Conservation (phyloP, 495 filamentous ascomycete genomes). For the Penicillium canescens region DNA sequence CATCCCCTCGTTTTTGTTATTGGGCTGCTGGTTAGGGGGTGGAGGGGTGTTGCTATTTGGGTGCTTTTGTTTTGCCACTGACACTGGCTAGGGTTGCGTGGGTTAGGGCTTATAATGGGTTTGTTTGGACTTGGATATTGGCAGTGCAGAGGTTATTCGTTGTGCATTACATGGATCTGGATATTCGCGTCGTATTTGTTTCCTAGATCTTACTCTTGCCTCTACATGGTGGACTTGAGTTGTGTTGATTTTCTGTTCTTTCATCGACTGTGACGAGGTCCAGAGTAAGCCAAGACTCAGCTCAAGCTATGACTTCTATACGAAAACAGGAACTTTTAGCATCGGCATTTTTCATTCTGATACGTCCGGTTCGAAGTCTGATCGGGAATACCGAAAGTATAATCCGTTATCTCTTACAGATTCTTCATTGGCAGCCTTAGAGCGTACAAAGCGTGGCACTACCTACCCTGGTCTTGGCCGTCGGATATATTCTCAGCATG, state of each 20-base stretch:
- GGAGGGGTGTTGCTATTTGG: no score
- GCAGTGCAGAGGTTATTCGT: no score
- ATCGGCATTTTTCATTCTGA: background rate
- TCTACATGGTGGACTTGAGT: background rate
- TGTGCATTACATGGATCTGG: background rate
- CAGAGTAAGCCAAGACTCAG: background rate
- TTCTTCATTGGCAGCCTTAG: background rate
- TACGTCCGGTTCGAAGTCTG: background rate
- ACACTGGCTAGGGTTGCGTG: background rate
- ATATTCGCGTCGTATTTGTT: background rate
- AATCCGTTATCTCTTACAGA: background rate
- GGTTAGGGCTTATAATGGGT: background rate
- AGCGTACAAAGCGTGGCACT: no score
- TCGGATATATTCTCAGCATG: background rate
- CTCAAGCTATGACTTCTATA: background rate
- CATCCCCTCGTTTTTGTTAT: background rate
- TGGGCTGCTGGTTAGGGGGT: background rate
- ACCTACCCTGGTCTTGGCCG: background rate
- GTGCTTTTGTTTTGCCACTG: no score
- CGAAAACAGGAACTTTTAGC: background rate
- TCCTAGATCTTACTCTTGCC: background rate
- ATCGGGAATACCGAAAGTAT: background rate
- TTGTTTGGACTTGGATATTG: background rate
- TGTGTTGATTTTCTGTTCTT: background rate
- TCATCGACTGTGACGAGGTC: background rate